Conservation (phyloP, 805 yeast genomes). For the Yarrowia hollandica region DNA sequence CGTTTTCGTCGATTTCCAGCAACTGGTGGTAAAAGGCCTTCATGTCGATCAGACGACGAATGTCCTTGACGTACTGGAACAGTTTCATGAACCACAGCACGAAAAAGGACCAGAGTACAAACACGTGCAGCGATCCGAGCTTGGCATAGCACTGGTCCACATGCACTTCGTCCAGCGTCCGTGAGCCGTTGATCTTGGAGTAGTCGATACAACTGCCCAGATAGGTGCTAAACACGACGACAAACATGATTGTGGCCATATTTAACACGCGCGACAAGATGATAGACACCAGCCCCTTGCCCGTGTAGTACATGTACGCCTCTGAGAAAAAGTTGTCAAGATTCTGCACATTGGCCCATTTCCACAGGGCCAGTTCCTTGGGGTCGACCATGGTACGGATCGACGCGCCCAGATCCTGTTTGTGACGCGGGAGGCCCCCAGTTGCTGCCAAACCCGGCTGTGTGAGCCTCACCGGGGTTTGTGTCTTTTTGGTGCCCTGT, state of each 20-base stretch:
- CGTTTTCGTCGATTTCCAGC: conserved; percentile 71
- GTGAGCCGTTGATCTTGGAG: conserved; percentile 42
- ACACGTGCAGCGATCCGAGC: conserved; percentile 52
- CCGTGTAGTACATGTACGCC: conserved; percentile 77
- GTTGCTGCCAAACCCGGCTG: background rate
- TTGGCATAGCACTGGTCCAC: conserved; percentile 51
- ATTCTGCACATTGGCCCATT: conserved; percentile 95
- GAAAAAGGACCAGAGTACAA: conserved; percentile 63
- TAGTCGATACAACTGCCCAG: conserved; percentile 80
- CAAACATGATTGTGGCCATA: conserved; percentile 72
- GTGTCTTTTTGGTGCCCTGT: background rate
- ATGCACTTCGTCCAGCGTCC: conserved; percentile 45
- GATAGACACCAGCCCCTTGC: conserved; percentile 83
- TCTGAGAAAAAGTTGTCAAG: conserved; percentile 83
- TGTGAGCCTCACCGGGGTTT: background rate
- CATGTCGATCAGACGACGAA: conserved; percentile 69
- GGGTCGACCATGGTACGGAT: conserved; percentile 22
- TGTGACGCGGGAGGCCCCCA: background rate
- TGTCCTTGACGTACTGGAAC: conserved; percentile 54
- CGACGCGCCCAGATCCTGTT: conserved; percentile 18
- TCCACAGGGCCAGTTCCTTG: conserved; percentile 67
- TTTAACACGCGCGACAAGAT: conserved; percentile 64
- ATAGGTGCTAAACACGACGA: conserved; percentile 74
- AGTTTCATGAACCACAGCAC: conserved; percentile 45
- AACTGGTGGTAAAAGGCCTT: conserved; percentile 72